Evolutionary conservation across 78 protist genomes (phyloP).

Genomic region (Neovahlkampfia damariscottae): DNA sequence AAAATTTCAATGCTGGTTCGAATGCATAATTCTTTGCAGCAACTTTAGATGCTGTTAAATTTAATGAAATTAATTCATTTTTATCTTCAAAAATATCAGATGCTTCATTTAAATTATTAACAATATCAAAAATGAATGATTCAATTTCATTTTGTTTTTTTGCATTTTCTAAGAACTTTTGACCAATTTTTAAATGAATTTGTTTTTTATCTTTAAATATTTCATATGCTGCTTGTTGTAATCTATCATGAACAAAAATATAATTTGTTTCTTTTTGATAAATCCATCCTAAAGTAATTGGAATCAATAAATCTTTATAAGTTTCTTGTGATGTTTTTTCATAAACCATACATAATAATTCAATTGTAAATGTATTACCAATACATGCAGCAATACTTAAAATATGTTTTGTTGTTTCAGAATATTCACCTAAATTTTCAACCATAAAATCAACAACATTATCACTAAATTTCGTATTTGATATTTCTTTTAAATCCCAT

Average conservation of each 20-base stretch:
- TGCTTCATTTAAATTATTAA: neutral
- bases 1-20: too few relatives aligned
- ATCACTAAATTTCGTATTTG: neutral
- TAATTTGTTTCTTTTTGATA: neutral
- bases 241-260: neutral
- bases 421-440: neutral
- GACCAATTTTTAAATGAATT: neutral
- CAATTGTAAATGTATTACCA: neutral
- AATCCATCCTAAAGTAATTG: neutral
- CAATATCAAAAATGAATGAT: neutral
- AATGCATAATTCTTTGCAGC: too few relatives aligned
- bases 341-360: neutral
- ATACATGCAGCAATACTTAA: neutral
- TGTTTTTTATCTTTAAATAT: neutral
- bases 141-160: too few relatives aligned
- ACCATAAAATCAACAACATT: neutral
- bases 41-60: too few relatives aligned
- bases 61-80: too few relatives aligned
- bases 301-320: neutral
- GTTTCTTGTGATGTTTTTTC: neutral
- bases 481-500: neutral
- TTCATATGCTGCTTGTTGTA: neutral
- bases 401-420: neutral
- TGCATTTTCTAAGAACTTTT: neutral
- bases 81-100: too few relatives aligned